Evolutionary conservation across 1,139 yeast species (phyloP).

Genomic region (Fermentozyma sake): DNA sequence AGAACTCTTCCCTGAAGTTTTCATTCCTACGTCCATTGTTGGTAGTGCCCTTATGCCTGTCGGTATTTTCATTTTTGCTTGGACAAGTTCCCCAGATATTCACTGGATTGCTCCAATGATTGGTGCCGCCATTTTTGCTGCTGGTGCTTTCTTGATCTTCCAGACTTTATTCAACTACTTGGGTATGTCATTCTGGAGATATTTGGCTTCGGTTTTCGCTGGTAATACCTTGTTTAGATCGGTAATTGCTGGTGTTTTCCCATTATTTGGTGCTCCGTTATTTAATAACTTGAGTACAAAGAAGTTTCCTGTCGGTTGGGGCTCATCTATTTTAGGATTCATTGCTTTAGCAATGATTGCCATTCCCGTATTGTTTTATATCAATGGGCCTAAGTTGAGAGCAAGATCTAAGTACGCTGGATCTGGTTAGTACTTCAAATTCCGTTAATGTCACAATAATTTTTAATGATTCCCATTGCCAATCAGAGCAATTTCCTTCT

Average conservation of each 20-base stretch:
- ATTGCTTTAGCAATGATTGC: slow-evolving; percentile 36
- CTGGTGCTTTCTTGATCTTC: slow-evolving; percentile 37
- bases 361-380: slow-evolving; percentile 45
- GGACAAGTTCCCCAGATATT: slow-evolving; percentile 38
- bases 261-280: slow-evolving; percentile 53
- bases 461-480: background rate
- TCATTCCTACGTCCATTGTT: slow-evolving; percentile 40
- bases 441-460: slow-evolving; percentile 3
- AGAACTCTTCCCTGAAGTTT: slow-evolving; percentile 33
- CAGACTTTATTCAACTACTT: slow-evolving; percentile 35
- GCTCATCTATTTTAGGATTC: slow-evolving; percentile 45
- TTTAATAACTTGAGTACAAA: slow-evolving; percentile 38
- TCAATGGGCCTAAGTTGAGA: slow-evolving; percentile 46
- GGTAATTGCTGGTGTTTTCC: slow-evolving; percentile 56
- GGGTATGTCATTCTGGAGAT: slow-evolving; percentile 32
- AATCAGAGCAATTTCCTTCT: too few relatives aligned
- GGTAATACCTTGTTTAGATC: slow-evolving; percentile 52
- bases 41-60: slow-evolving; percentile 40
- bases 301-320: slow-evolving; percentile 55
- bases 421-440: too few relatives aligned
- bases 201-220: slow-evolving; percentile 57
- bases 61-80: slow-evolving; percentile 46
- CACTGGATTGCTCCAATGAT: slow-evolving; percentile 44
- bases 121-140: slow-evolving; percentile 36
- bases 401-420: slow-evolving; percentile 36